Evolutionary conservation across 2,329 filamentous ascomycete species (phyloP), one percentile per base, ranked within the genome.

Genomic region (Phialocephala subalpina): DNA sequence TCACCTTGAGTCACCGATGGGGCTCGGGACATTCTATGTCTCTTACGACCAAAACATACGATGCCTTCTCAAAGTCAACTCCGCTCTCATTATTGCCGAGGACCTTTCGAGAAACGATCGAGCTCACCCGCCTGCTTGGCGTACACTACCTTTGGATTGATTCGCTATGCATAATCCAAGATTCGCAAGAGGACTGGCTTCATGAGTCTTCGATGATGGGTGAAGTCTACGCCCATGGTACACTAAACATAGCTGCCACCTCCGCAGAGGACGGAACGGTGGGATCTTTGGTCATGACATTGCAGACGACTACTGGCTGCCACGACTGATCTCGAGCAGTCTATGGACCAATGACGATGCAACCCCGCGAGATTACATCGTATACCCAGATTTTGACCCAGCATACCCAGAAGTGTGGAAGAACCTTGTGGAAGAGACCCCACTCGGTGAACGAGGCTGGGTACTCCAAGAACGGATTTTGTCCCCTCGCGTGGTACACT

Each of bases 201-300:
- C 20, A 25, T 11, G 60, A 63, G 27, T 63, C 60, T 1, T 57
- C 52, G 1, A 38, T 40, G 29, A 63, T 63, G 60, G 60, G 60
- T 9, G 42, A 42, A 6, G 53, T 63, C 12, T 63, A 63, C 47
- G 52, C 60, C 11, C 52, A 58, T 16, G 60, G 60, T 0, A 14
- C 40, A n/a, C 38, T 63, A 0, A 55, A 77, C 75, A 52, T 79
- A 73, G 58, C 75, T 14, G 63, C 63, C 3, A 65, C 63, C 2
- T 33, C 27, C 18, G 60, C 63, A 20, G 9, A 52, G 29, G 60
- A 62, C 20, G 40, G 53, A 29, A 58, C 9, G 63, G 63, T 2
- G 63, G 63, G 36, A 52, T 63, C 0, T 57, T 63, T 29, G 35
- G 36, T 16, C 60, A 58, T 42, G 14, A 16, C 18, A 16, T n/a